phyloP scores from a whole-genome alignment of 139 green algal species.

The Microglena sp. region DNA sequence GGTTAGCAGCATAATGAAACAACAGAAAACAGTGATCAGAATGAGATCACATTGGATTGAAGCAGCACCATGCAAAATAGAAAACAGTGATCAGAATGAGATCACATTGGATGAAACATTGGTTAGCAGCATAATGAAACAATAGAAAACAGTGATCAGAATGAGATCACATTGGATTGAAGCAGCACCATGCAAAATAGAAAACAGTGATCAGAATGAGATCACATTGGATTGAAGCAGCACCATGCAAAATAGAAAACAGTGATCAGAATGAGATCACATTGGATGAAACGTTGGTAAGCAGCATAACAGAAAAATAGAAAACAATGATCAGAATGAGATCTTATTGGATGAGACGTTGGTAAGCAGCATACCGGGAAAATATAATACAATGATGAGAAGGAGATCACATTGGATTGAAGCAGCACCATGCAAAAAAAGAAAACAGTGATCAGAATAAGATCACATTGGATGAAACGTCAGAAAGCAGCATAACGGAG shows the following conservation, averaged over 20 bases:
- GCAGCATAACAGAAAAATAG: too few relatives aligned
- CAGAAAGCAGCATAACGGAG: too few relatives aligned
- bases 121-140: background rate
- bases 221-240: too few relatives aligned
- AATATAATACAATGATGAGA: too few relatives aligned
- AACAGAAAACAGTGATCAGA: background rate
- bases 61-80: too few relatives aligned
- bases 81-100: too few relatives aligned
- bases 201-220: too few relatives aligned
- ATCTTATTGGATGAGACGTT: constrained; percentile 70
- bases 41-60: background rate
- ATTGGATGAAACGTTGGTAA: too few relatives aligned
- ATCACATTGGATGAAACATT: background rate
- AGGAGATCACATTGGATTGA: constrained; percentile 3
- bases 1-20: background rate
- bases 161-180: too few relatives aligned
- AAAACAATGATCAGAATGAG: constrained; percentile 80
- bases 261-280: too few relatives aligned
- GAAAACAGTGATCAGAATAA: background rate
- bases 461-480: background rate
- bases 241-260: too few relatives aligned
- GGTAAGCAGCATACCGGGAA: constrained; percentile 45
- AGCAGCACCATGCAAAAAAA: constrained; percentile 2
- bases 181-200: too few relatives aligned
- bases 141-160: background rate